These are phyloP conservation scores for Leccinum griseonigrum DNA, from an alignment of 1,284 basidiomycete genomes.

Conservation along the genomic window DNA sequence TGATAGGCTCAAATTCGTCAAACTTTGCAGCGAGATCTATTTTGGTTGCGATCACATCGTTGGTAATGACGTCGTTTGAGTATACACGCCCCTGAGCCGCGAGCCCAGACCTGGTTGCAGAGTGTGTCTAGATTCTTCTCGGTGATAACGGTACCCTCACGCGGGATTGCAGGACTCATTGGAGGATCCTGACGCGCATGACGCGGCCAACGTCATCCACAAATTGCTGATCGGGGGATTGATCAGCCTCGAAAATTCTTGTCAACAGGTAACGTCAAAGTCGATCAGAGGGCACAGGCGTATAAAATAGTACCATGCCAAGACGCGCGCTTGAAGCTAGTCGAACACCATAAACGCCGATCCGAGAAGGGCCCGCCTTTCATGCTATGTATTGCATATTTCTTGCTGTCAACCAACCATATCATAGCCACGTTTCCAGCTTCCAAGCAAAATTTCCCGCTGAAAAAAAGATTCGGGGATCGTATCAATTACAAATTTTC, in stretches of 20 bases:
- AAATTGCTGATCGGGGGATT: constrained; percentile 75
- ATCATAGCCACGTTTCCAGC: background rate
- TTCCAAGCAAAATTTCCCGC: background rate
- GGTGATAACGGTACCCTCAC: background rate
- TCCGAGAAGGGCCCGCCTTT: background rate
- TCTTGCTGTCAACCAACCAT: background rate
- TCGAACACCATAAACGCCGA: background rate
- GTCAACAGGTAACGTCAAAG: constrained; percentile 45
- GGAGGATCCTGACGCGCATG: background rate
- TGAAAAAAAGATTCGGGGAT: background rate
- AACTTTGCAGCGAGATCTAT: constrained; percentile 3
- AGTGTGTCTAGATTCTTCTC: background rate
- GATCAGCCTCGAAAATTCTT: constrained; percentile 71
- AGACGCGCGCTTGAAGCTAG: constrained; percentile 31
- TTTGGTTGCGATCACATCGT: background rate
- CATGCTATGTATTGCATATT: background rate
- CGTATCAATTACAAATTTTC: background rate
- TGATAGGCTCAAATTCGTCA: background rate
- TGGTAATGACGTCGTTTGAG: background rate
- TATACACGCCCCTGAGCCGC: background rate
- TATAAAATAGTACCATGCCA: constrained; percentile 63
- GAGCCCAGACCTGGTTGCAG: background rate
- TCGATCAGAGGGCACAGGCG: constrained; percentile 52
- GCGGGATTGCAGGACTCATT: background rate
- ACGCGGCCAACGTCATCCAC: constrained; percentile 67